A percentile compares a stretch with the other conserved stretches of the same genome.
Conservation (phyloP, 2,329 filamentous ascomycete species). For the Aspergillus sp. region DNA sequence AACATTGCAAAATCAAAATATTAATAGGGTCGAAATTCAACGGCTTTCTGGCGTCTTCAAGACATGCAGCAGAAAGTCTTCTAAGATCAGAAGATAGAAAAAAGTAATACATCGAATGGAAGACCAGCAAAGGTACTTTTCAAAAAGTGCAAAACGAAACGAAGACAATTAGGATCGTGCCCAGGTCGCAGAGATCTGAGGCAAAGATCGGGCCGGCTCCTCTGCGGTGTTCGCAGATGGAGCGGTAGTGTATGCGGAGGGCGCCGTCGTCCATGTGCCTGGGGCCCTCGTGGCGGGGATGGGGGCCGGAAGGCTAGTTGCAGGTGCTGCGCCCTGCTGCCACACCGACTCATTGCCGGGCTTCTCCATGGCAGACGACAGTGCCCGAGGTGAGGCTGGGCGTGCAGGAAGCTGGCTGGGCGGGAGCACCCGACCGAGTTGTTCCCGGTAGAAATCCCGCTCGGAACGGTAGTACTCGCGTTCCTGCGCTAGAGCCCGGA, state of each 20-base stretch:
- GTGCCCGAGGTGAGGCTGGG: conserved; percentile 23
- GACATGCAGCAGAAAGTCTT: not conserved
- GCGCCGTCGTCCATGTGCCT: conserved; percentile 9
- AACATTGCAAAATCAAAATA: not conserved
- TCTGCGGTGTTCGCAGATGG: conserved; percentile 2
- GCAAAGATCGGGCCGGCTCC: conserved; percentile 7
- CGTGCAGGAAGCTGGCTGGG: conserved; percentile 22
- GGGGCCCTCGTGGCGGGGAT: conserved; percentile 4
- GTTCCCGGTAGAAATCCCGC: conserved; percentile 35
- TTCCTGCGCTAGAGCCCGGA: conserved; percentile 27
- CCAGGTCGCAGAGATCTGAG: conserved; percentile 13
- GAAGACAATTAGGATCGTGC: conserved; percentile 4
- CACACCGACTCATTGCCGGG: not conserved
- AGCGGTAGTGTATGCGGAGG: conserved; percentile 7
- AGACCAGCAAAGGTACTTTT: not conserved
- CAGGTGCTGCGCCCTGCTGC: not conserved
- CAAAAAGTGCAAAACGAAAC: not conserved
- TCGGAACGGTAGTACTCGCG: conserved; percentile 35
- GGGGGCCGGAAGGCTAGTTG: not conserved
- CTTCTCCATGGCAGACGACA: not conserved
- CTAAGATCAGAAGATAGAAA: conserved; percentile 8
- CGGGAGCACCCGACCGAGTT: conserved; percentile 20
- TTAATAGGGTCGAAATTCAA: not conserved
- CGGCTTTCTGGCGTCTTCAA: not conserved
- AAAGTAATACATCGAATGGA: conserved; percentile 3